Evolutionary conservation across 169 alveolate genomes (phyloP).

Genomic region (Pseudocohnilembus persalinus): DNA sequence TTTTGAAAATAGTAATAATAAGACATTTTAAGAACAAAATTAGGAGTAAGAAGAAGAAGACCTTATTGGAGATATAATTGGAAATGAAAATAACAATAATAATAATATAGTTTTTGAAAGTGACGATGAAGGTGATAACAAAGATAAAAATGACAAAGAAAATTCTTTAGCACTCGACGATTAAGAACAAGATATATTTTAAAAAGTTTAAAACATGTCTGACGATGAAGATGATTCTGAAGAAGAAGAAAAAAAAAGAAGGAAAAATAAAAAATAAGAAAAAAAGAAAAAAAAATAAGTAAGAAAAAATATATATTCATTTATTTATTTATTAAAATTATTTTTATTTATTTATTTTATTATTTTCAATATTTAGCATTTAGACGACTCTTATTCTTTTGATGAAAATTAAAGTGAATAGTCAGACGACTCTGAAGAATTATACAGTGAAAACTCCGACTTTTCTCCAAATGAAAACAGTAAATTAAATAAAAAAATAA

Average conservation of each 20-base stretch:
- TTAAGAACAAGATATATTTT: not conserved
- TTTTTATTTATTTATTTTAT: no score
- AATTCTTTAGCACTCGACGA: not conserved
- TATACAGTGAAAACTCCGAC: not conserved
- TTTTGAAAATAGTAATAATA: no score
- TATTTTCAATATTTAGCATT: no score
- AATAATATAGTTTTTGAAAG: not conserved
- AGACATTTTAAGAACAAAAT: no score
- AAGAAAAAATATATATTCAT: no score
- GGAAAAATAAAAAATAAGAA: no score
- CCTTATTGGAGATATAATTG: not conserved
- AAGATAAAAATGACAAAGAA: not conserved
- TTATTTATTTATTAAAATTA: no score
- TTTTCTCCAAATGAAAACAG: not conserved
- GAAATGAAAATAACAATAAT: not conserved
- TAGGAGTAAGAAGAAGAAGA: not conserved
- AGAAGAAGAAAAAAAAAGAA: not conserved
- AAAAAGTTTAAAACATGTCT: not conserved
- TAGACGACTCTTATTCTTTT: not conserved
- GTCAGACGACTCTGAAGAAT: not conserved
- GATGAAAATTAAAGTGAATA: not conserved
- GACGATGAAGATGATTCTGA: not conserved
- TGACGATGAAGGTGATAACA: no score
- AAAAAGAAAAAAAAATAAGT: not conserved
- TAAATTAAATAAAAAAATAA: no score